Percentiles rank a stretch among this genome's conserved stretches.
Conservation (phyloP, 495 filamentous ascomycete genomes). For the Usnea hakonensis region DNA sequence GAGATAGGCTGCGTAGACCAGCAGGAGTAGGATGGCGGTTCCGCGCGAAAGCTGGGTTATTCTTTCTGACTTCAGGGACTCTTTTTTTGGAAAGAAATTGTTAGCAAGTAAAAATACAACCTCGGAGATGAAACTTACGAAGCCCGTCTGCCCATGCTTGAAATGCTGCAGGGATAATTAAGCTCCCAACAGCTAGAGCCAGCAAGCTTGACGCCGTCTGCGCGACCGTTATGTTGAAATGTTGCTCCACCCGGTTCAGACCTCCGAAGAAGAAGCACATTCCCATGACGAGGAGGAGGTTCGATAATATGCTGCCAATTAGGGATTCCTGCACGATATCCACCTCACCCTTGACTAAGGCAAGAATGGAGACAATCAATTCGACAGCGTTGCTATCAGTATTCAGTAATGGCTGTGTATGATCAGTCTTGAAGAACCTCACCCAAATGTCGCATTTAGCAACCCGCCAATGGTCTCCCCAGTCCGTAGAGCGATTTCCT, state of each 20-base stretch:
- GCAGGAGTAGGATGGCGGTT: constrained; percentile 63
- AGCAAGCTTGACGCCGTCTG: constrained; percentile 82
- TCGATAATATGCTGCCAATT: constrained; percentile 85
- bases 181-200: constrained; percentile 65
- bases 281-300: constrained; percentile 82
- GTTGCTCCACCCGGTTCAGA: constrained; percentile 68
- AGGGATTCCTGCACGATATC: constrained; percentile 88
- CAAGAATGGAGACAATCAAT: constrained; percentile 82
- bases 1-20: constrained; percentile 71
- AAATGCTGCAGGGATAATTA: constrained; percentile 90
- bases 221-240: constrained; percentile 89
- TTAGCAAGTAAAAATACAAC: background rate
- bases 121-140: constrained; percentile 26
- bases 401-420: constrained; percentile 15
- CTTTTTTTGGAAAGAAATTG: background rate
- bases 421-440: constrained; percentile 26
- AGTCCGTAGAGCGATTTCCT: constrained; percentile 47
- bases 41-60: constrained; percentile 61
- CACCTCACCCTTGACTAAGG: constrained; percentile 62
- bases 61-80: constrained; percentile 6
- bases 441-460: constrained; percentile 84
- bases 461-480: constrained; percentile 83
- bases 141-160: constrained; percentile 42
- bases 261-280: constrained; percentile 93
- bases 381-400: constrained; percentile 73